Evolutionary conservation across 2,329 filamentous ascomycete genomes (phyloP), one percentile per base, ranked within the genome.

Genomic region (Neospermospora avenae): DNA sequence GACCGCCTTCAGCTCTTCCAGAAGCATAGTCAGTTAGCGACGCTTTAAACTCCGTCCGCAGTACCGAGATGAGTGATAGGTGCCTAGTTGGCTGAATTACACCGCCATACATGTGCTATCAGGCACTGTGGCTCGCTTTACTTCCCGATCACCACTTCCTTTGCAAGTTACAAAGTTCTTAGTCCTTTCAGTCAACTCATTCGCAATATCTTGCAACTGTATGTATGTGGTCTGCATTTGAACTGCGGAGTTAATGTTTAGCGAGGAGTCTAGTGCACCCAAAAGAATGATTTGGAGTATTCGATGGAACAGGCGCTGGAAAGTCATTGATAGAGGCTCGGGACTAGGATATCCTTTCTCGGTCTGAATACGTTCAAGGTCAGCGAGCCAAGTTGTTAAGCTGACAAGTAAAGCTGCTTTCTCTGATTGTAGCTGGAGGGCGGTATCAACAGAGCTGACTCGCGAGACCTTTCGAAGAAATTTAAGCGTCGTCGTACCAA

Each of bases 201-300:
- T 69, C 25, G 73, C 71, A 42, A 75, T 13, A 7, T 0, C 45
- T n/a, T 75, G 70, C 14, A 77, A 64, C 46, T 61, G 66, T 13
- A 72, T 65, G 34, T 69, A 71, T 62, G 76, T 73, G 14, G 53
- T 65, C 56, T n/a, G 69, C 31, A 77, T 62, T 59, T n/a, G n/a
- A n/a, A n/a, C n/a, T n/a, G 69, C 41, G 10, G 57, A 58, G 68
- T 66, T 5, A 49, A 69, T 37, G 58, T 70, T 68, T 55, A 69
- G 58, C 28, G 71, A 71, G 45, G 62, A 70, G 39, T 74, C 67
- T 11, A 77, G 51, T 56, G 66, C 60, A 4, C 74, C 73, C 20
- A 76, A 42, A 11, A 77, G 64, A 62, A 76, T 56, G 16, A 76
- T 65, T 62, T 68, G 74, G 14, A 77, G 55, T 58, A 73, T 69